phyloP scores from a whole-genome alignment of 139 green algal genomes.

The Monoraphidium neglectum region DNA sequence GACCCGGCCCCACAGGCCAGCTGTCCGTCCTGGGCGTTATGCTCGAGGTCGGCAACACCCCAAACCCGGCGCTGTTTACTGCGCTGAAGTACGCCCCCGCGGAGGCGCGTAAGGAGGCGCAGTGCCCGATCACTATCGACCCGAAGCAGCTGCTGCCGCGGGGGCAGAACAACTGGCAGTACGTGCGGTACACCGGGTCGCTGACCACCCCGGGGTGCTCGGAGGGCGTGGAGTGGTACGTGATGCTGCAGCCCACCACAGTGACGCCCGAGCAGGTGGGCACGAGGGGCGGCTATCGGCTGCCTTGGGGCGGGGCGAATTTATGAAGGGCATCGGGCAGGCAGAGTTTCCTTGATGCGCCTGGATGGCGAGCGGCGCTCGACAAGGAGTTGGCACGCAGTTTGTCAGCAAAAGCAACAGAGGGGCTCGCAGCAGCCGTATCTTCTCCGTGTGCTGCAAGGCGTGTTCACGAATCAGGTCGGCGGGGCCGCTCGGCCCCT shows the following conservation, averaged over 20 bases:
- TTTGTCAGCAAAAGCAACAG: no score
- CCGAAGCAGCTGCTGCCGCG: conserved; percentile 57
- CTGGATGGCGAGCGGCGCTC: no score
- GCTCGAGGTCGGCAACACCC: conserved; percentile 37
- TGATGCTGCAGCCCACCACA: conserved; percentile 56
- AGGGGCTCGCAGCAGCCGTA: no score
- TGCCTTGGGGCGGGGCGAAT: no score
- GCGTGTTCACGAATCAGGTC: no score
- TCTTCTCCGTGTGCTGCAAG: no score
- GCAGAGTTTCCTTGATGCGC: no score
- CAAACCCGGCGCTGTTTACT: conserved; percentile 41
- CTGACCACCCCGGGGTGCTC: conserved; percentile 89
- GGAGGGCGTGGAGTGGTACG: conserved; percentile 82
- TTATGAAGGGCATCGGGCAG: no score
- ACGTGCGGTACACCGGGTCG: conserved; percentile 77
- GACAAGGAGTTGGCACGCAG: no score
- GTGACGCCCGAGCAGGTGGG: conserved; percentile 60
- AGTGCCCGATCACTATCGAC: conserved; percentile 35
- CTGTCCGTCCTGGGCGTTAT: conserved; percentile 59
- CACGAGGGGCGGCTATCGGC: no score
- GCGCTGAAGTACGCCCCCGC: conserved; percentile 41
- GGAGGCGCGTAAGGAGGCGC: conserved; percentile 16
- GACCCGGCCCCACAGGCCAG: conserved; percentile 41
- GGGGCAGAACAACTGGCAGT: conserved; percentile 25
- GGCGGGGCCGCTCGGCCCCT: no score